Evolutionary conservation across 169 alveolate species (phyloP).

Genomic region (Theileria parva): DNA sequence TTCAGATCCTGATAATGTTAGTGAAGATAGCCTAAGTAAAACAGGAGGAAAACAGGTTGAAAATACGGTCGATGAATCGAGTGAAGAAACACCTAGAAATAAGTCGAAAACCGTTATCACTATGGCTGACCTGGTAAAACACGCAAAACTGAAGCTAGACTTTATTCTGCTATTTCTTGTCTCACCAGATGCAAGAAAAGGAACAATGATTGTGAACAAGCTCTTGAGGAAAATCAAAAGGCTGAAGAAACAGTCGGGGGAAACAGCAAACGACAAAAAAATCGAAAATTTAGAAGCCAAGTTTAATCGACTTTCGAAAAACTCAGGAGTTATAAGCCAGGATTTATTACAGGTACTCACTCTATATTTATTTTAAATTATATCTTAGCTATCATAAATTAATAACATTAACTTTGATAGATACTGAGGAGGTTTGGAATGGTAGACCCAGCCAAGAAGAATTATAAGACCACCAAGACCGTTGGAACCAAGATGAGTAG

Average conservation of each 20-base stretch:
- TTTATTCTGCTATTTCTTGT: slow-evolving; percentile 48
- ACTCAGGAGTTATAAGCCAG: slow-evolving; percentile 16
- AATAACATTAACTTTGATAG: background rate
- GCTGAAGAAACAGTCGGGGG: slow-evolving; percentile 30
- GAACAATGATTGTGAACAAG: slow-evolving; percentile 32
- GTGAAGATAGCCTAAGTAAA: background rate
- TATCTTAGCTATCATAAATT: slow-evolving; percentile 7
- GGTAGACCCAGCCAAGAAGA: slow-evolving; percentile 43
- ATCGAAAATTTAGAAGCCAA: slow-evolving; percentile 27
- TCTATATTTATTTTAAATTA: background rate
- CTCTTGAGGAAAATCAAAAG: slow-evolving; percentile 37
- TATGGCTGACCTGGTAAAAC: slow-evolving; percentile 14
- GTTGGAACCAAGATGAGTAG: slow-evolving; percentile 65
- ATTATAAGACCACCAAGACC: slow-evolving; percentile 5
- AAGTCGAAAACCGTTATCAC: background rate
- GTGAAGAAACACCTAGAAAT: background rate
- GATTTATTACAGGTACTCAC: slow-evolving; percentile 20
- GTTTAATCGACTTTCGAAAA: slow-evolving; percentile 14
- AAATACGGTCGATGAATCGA: background rate
- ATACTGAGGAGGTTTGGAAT: slow-evolving; percentile 44
- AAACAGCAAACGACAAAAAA: slow-evolving; percentile 10
- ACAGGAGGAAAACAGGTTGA: background rate
- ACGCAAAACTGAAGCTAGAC: slow-evolving; percentile 49
- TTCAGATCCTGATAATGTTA: background rate
- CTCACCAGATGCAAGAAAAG: slow-evolving; percentile 31